Conservation (phyloP, 345 rosid genomes). For the Linum trigynum region DNA sequence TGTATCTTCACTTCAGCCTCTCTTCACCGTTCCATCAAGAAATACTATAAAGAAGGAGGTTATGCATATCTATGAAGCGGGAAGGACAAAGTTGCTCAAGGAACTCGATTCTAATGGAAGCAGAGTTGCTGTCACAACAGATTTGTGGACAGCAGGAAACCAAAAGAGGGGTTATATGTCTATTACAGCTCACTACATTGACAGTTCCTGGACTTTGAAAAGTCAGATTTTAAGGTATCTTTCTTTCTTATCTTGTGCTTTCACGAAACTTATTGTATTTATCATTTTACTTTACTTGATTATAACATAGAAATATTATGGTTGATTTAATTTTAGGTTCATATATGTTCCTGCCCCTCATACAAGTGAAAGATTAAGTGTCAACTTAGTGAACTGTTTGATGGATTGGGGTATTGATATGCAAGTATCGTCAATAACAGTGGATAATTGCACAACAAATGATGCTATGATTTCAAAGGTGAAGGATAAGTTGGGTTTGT, state of each 20-base stretch:
- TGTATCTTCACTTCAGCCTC: neutral
- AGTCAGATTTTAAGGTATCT: neutral
- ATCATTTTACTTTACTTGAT: too few relatives aligned
- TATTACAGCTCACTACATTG: neutral
- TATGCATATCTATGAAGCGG: neutral
- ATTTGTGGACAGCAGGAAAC: too few relatives aligned
- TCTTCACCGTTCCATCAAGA: neutral
- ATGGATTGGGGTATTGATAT: neutral
- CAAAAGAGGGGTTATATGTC: too few relatives aligned
- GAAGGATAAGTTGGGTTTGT: neutral
- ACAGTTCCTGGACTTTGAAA: neutral
- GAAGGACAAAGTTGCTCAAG: neutral
- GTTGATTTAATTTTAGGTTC: too few relatives aligned
- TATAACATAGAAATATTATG: too few relatives aligned
- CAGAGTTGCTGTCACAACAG: too few relatives aligned
- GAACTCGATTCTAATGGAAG: too few relatives aligned
- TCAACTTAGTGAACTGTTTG: neutral
- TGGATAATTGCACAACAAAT: neutral
- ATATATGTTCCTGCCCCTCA: neutral
- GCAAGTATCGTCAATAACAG: neutral
- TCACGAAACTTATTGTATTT: too few relatives aligned
- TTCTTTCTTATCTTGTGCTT: too few relatives aligned
- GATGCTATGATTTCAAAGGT: neutral
- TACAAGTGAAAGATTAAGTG: neutral
- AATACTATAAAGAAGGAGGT: neutral